These are phyloP conservation scores for Rhynchosporium graminicola DNA, from an alignment of 2,329 filamentous ascomycete species.

Conservation along the genomic window DNA sequence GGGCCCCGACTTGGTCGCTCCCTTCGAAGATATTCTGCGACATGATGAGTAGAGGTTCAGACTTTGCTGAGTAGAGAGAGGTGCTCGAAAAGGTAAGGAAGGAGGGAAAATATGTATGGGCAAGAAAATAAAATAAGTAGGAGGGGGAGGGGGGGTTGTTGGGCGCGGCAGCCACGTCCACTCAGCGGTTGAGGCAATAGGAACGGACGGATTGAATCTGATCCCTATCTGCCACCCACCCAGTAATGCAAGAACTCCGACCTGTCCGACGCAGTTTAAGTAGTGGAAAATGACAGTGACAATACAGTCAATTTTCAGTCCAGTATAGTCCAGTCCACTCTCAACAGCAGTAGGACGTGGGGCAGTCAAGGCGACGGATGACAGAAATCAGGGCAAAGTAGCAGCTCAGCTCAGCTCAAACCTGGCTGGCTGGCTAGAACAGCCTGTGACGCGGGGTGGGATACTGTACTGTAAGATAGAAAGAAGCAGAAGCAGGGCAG, in stretches of 20 bases:
- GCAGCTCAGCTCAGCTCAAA: neutral
- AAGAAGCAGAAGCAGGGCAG: neutral
- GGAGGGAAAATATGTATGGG: neutral
- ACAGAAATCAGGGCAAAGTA: neutral
- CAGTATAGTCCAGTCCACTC: neutral
- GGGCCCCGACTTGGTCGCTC: slow-evolving; percentile 27
- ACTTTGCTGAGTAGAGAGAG: neutral
- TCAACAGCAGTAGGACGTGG: slow-evolving; percentile 13
- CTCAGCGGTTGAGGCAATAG: neutral
- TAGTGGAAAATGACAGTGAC: neutral
- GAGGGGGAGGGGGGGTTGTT: neutral
- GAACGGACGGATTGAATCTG: neutral
- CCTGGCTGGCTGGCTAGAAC: neutral
- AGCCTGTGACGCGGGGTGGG: slow-evolving; percentile 9
- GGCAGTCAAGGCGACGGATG: neutral
- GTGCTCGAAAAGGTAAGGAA: neutral
- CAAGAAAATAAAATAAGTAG: neutral
- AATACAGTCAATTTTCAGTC: neutral
- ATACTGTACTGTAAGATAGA: neutral
- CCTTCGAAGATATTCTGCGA: slow-evolving; percentile 23
- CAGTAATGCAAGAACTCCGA: too few relatives aligned
- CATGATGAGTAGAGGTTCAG: slow-evolving; percentile 22
- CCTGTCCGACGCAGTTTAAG: too few relatives aligned
- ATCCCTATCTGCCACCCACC: too few relatives aligned
- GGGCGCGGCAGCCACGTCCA: too few relatives aligned